Conservation (phyloP, 164 flowering plant species). For the Magnolia sinica region DNA sequence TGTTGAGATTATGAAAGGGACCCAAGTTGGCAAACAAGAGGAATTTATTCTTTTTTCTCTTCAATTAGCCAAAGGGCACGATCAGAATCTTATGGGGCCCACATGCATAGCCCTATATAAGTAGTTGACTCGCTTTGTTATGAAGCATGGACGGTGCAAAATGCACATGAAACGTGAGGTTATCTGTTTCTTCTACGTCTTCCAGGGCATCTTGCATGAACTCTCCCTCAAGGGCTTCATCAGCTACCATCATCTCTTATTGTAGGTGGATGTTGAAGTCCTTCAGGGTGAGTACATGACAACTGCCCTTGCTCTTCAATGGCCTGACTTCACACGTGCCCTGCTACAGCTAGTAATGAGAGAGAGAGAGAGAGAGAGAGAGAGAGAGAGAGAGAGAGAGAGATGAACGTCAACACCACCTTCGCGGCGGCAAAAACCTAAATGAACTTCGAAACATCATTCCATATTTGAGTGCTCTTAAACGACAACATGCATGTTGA, state of each 20-base stretch:
- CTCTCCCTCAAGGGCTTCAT: constrained; percentile 9
- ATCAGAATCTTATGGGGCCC: background rate
- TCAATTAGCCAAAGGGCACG: background rate
- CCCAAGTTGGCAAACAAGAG: constrained; percentile 1
- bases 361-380: no score
- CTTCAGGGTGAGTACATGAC: no score
- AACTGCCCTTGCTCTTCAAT: no score
- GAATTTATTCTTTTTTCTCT: background rate
- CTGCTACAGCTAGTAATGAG: no score
- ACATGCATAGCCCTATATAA: constrained; percentile 4
- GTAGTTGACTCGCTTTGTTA: background rate
- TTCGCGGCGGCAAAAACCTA: no score
- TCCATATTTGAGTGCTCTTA: no score
- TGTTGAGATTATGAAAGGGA: background rate
- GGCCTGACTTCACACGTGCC: background rate
- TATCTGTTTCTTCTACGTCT: background rate
- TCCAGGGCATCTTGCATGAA: constrained; percentile 3
- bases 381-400: no score
- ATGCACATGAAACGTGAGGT: background rate
- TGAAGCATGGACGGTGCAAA: background rate
- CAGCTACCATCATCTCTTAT: background rate
- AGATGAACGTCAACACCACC: no score
- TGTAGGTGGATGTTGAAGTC: no score
- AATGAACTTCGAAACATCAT: no score
- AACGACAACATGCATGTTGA: no score